Base-by-base conservation (phyloP, 208 protist genomes). In the Leishmania arabica region DNA sequence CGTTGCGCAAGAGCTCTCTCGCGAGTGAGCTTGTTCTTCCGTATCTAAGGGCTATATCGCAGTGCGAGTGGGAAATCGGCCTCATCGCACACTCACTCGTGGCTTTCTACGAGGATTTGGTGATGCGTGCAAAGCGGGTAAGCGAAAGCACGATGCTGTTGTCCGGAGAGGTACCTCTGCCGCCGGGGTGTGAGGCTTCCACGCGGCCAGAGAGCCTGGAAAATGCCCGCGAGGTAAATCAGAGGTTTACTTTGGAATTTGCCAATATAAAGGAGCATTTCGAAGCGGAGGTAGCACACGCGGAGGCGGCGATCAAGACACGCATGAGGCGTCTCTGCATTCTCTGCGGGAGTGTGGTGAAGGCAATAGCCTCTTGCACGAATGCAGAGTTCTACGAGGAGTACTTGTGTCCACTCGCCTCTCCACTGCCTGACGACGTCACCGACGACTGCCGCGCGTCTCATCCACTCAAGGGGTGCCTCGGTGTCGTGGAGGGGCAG, bases 91-190 rank as follows among this genome's bases (percentile, higher is more conserved):
- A 54, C 24, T 81, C 82, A 56, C 77, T 80, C 17, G 82, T 85
- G 40, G 71, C 53, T 6, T 73, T 81, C 31, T 85, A 79, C 54
- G 82, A 85, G 53, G 82, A 78, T 19, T 8, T 85, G 31, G 21
- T 79, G 42, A 81, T 82, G 77, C 77, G 82, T 56, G 73, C 82
- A 11, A 85, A 85, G 54, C 37, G 45, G 58, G 72, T 85, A 3
- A 53, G 13, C n/a, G 82, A 85, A 53, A 85, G 76, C 54, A 68
- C 82, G 19, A 19, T 47, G 21, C 77, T 82, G 49, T 2, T 82
- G 58, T 71, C 82, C 3, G 77, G 77, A 51, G 56, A 71, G 24
- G 31, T 66, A 24, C 77, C 77, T 9, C 49, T 85, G 47, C 77
- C 82, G 40, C 42, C 68, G 31, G 73, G 77, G 62, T 81, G 82